These are phyloP conservation scores for Scenedesmus sp. DNA, from an alignment of 163 green algal species.

Conservation along the genomic window DNA sequence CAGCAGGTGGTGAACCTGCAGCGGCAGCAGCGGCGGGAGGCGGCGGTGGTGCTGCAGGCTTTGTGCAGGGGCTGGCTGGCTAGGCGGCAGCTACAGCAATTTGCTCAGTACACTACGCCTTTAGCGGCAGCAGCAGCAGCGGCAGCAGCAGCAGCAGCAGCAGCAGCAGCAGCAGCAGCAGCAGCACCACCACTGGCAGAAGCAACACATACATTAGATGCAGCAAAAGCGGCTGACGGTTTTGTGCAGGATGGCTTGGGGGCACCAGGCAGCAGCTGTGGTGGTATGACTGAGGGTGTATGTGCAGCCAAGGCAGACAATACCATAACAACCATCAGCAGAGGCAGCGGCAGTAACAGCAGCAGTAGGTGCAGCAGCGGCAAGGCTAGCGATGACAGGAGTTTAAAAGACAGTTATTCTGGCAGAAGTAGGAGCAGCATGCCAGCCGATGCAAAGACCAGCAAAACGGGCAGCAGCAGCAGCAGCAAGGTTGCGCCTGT, in stretches of 20 bases:
- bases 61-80: not conserved
- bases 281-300: not conserved
- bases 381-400: not conserved
- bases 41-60: slow-evolving; percentile 30
- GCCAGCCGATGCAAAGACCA: not conserved
- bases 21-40: slow-evolving; percentile 18
- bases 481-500: too few species aligned
- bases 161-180: slow-evolving; percentile 11
- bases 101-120: not conserved
- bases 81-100: slow-evolving; percentile 21
- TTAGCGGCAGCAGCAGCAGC: slow-evolving; percentile 24
- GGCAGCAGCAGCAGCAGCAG: not conserved
- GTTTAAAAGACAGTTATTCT: not conserved
- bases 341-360: not conserved
- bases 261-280: not conserved
- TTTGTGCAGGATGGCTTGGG: not conserved
- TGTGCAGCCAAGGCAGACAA: not conserved
- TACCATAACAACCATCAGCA: not conserved
- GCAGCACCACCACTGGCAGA: not conserved
- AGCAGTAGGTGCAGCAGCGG: slow-evolving; percentile 15
- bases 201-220: not conserved
- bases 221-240: not conserved
- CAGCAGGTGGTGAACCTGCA: slow-evolving; percentile 12
- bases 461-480: not conserved
- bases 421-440: not conserved